These are phyloP conservation scores for Schizopora paradoxa DNA, from an alignment of 1,284 basidiomycete species.

Conservation along the genomic window DNA sequence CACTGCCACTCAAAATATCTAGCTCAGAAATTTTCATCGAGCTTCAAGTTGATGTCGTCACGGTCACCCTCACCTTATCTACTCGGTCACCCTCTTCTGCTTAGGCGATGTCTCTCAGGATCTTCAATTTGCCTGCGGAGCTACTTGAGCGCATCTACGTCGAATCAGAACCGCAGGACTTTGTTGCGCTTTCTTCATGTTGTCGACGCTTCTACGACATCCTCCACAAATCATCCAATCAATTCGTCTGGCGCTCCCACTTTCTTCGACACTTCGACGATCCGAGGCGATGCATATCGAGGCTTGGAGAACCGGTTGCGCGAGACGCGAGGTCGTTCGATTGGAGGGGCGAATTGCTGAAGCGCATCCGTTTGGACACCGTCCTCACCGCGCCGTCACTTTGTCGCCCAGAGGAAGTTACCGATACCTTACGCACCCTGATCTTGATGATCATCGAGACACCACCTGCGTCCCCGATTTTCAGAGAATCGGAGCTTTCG, in stretches of 20 bases:
- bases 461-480: constrained; percentile 31
- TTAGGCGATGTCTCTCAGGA: too few species aligned
- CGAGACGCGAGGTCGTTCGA: constrained; percentile 30
- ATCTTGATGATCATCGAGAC: constrained; percentile 40
- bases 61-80: too few species aligned
- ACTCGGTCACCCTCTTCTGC: too few species aligned
- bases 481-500: constrained; percentile 33
- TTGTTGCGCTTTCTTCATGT: too few species aligned
- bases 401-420: constrained; percentile 37
- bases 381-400: constrained; percentile 32
- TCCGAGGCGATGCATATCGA: constrained; percentile 41
- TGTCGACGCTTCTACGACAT: too few species aligned
- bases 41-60: too few species aligned
- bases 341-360: constrained; percentile 50
- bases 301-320: constrained; percentile 33
- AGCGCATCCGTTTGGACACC: constrained; percentile 44
- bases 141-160: too few species aligned
- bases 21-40: too few species aligned
- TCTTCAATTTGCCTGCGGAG: too few species aligned
- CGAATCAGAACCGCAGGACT: too few species aligned
- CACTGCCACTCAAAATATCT: too few species aligned
- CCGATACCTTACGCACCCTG: constrained; percentile 39
- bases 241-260: constrained; percentile 49
- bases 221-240: too few species aligned
- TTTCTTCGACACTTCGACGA: constrained; percentile 47